These are phyloP conservation scores for Gossypium thurberi DNA, from an alignment of 345 rosid species.

Conservation along the genomic window DNA sequence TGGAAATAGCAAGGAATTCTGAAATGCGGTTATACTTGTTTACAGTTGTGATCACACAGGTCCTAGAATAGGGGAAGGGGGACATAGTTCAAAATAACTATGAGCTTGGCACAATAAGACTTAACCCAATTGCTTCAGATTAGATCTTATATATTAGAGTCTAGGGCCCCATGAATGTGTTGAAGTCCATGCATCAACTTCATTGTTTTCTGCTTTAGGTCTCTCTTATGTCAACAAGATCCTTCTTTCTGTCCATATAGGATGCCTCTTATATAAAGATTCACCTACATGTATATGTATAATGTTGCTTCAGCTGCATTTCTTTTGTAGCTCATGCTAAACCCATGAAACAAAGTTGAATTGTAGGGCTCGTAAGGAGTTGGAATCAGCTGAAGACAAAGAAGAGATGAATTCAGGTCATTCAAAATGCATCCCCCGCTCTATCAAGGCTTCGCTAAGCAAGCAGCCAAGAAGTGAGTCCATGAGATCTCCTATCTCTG, in stretches of 20 bases:
- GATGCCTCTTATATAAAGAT: not conserved
- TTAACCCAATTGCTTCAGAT: not conserved
- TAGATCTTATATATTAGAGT: not conserved
- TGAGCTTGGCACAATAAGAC: not conserved
- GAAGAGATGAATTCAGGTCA: slow-evolving; percentile 41
- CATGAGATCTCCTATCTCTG: slow-evolving; percentile 67
- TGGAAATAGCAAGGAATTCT: not conserved
- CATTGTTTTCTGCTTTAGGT: slow-evolving; percentile 10
- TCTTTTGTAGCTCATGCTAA: slow-evolving; percentile 7
- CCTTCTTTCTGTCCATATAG: not conserved
- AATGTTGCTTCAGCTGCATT: not conserved
- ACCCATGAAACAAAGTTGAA: slow-evolving; percentile 3
- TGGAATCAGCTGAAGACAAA: slow-evolving; percentile 40
- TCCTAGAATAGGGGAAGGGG: not conserved
- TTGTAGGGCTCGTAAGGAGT: slow-evolving; percentile 51
- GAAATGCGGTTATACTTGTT: not conserved
- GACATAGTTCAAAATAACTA: not conserved
- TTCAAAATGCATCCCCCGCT: slow-evolving; percentile 51
- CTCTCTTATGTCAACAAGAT: not conserved
- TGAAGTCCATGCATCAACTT: not conserved
- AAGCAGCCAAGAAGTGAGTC: slow-evolving; percentile 55
- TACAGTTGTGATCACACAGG: not conserved
- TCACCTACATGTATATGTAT: not conserved
- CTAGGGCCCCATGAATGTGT: not conserved
- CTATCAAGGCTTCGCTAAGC: slow-evolving; percentile 55